phyloP scores from a whole-genome alignment of 805 yeast species.

The Lachancea fermentati region DNA sequence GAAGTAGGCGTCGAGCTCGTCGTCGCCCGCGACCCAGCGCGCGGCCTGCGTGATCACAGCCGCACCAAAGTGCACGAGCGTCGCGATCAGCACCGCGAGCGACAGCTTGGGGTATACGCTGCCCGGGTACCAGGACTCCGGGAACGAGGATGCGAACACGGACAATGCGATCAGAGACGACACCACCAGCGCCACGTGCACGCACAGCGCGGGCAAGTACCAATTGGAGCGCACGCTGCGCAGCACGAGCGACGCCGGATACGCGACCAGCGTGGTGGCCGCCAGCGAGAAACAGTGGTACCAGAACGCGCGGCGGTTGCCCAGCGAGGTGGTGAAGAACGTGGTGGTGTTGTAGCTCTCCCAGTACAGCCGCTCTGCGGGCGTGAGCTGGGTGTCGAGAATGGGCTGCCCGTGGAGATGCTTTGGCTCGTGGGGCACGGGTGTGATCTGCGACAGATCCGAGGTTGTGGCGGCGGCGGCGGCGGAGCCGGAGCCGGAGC shows the following conservation, averaged over 20 bases:
- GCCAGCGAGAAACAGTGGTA: conserved; percentile 46
- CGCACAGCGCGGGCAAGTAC: conserved; percentile 49
- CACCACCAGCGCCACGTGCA: conserved; percentile 43
- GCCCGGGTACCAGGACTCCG: conserved; percentile 61
- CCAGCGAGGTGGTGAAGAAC: conserved; percentile 49
- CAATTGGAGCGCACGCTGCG: conserved; percentile 53
- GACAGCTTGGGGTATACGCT: conserved; percentile 70
- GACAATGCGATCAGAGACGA: conserved; percentile 51
- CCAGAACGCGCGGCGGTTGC: conserved; percentile 46
- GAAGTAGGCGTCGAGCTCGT: conserved; percentile 24
- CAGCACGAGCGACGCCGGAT: conserved; percentile 64
- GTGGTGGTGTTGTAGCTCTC: conserved; percentile 70
- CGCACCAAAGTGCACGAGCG: conserved; percentile 47
- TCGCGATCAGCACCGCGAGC: conserved; percentile 48
- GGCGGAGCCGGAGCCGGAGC: conserved; percentile 7
- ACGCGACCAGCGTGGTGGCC: conserved; percentile 45
- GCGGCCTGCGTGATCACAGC: conserved; percentile 45
- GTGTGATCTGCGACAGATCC: conserved; percentile 19
- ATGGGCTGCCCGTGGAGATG: conserved; percentile 73
- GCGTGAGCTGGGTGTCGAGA: conserved; percentile 54
- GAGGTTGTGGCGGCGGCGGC: conserved; percentile 8
- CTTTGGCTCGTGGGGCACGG: conserved; percentile 42
- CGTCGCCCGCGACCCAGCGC: conserved; percentile 16
- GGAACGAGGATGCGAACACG: conserved; percentile 53
- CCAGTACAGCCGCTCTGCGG: conserved; percentile 77